These are phyloP conservation scores for Brassica carinata DNA, from an alignment of 345 rosid species.

Conservation along the genomic window DNA sequence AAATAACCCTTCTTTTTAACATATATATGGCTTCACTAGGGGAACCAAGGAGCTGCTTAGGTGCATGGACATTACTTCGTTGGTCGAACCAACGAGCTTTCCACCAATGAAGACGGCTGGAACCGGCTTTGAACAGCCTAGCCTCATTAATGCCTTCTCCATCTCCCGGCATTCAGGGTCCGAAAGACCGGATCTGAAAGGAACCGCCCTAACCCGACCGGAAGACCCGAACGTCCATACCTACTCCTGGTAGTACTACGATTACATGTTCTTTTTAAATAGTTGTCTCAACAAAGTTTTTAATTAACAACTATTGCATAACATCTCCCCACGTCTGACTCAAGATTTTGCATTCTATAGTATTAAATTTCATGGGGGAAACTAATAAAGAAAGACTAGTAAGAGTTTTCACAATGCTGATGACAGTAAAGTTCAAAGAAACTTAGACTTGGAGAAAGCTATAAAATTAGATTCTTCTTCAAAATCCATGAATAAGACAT, in stretches of 20 bases:
- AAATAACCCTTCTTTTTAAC: conserved; percentile 6
- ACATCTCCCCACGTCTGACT: conserved; percentile 35
- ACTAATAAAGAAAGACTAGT: conserved; percentile 13
- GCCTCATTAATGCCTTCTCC: conserved; percentile 70
- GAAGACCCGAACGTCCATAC: too few relatives aligned
- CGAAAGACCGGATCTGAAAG: too few relatives aligned
- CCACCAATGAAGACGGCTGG: conserved; percentile 83
- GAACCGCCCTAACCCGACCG: too few relatives aligned
- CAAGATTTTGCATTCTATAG: neutral
- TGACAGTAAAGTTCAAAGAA: neutral
- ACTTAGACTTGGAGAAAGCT: too few relatives aligned
- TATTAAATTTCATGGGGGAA: neutral
- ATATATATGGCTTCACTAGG: conserved; percentile 58
- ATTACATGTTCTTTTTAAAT: neutral
- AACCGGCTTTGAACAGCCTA: conserved; percentile 63
- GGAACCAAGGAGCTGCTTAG: conserved; percentile 62
- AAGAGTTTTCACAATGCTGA: neutral
- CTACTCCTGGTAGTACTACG: neutral
- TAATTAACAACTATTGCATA: neutral
- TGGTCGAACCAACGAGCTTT: conserved; percentile 73
- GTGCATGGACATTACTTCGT: conserved; percentile 80
- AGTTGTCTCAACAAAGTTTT: neutral
- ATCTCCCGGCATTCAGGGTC: conserved; percentile 74
- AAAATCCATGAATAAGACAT: too few relatives aligned
- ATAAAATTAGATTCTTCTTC: too few relatives aligned